These are phyloP conservation scores for Lagenidium giganteum DNA, from an alignment of 352 stramenopile genomes.

Conservation along the genomic window DNA sequence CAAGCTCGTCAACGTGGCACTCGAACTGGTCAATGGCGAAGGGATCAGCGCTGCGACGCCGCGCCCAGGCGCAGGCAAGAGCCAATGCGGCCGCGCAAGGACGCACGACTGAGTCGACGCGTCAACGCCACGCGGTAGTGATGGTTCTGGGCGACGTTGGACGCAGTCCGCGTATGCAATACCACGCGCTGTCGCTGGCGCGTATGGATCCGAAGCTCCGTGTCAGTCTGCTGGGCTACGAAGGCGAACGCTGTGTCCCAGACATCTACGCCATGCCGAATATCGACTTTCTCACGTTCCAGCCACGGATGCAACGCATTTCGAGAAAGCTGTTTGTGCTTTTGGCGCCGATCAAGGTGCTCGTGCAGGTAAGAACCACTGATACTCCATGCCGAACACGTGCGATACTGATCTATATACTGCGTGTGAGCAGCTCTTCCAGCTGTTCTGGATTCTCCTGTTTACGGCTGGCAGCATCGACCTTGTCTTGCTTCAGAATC, in stretches of 20 bases:
- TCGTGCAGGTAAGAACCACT: constrained; percentile 36
- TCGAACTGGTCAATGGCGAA: no score
- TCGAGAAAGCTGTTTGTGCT: constrained; percentile 66
- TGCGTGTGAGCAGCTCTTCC: constrained; percentile 38
- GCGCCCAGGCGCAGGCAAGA: constrained; percentile 19
- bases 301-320: constrained; percentile 52
- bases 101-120: neutral
- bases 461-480: constrained; percentile 72
- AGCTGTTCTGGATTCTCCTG: constrained; percentile 80
- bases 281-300: constrained; percentile 75
- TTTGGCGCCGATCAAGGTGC: constrained; percentile 82
- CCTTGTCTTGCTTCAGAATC: constrained; percentile 98
- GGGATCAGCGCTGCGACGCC: constrained; percentile 15
- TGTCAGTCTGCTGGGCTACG: constrained; percentile 94
- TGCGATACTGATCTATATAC: neutral
- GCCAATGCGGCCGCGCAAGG: constrained; percentile 5
- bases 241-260: constrained; percentile 85
- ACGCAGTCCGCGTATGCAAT: constrained; percentile 98
- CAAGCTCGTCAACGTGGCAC: no score
- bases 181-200: constrained; percentile 95
- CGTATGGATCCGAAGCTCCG: constrained; percentile 44
- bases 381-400: neutral
- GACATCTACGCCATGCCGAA: constrained; percentile 54
- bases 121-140: constrained; percentile 73
- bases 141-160: constrained; percentile 95